Evolutionary conservation across 108 stramenopile genomes (phyloP).

Genomic region (Cyclotella sp.): DNA sequence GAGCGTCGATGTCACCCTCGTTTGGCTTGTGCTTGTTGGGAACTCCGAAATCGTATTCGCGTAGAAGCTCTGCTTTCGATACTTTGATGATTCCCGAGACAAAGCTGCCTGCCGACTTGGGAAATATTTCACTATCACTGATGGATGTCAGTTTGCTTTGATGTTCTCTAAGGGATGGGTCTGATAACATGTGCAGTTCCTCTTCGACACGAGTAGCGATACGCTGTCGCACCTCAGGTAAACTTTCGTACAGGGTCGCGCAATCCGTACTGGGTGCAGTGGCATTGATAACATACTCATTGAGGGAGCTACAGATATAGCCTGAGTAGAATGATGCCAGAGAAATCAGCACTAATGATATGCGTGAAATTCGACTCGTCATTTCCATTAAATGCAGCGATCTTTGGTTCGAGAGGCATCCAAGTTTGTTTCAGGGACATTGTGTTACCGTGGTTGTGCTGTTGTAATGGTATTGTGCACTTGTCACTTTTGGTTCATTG

Average conservation of each 20-base stretch:
- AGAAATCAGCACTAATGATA: slow-evolving; percentile 19
- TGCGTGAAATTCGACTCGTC: neutral
- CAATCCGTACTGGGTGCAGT: neutral
- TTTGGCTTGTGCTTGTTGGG: slow-evolving; percentile 21
- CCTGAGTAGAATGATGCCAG: slow-evolving; percentile 21
- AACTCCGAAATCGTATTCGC: slow-evolving; percentile 33
- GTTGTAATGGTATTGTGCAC: too few species aligned
- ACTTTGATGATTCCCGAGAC: slow-evolving; percentile 26
- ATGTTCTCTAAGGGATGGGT: neutral
- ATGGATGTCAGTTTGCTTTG: neutral
- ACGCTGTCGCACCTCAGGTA: neutral
- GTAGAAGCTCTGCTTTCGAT: slow-evolving; percentile 35
- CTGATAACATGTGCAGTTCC: neutral
- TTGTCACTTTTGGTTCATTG: too few species aligned
- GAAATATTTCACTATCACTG: slow-evolving; percentile 13
- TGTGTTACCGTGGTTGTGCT: too few species aligned
- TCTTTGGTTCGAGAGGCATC: too few species aligned
- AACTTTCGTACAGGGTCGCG: neutral
- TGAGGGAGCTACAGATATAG: slow-evolving; percentile 16
- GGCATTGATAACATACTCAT: neutral
- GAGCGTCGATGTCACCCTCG: slow-evolving; percentile 13
- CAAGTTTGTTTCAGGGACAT: too few species aligned
- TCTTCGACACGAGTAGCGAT: neutral
- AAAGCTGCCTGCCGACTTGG: slow-evolving; percentile 15
- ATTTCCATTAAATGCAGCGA: too few species aligned